Percentiles rank a stretch among this genome's conserved stretches.
These are phyloP conservation scores for Pseudocercospora fuligena DNA, from an alignment of 2,329 filamentous ascomycete genomes.

Conservation along the genomic window DNA sequence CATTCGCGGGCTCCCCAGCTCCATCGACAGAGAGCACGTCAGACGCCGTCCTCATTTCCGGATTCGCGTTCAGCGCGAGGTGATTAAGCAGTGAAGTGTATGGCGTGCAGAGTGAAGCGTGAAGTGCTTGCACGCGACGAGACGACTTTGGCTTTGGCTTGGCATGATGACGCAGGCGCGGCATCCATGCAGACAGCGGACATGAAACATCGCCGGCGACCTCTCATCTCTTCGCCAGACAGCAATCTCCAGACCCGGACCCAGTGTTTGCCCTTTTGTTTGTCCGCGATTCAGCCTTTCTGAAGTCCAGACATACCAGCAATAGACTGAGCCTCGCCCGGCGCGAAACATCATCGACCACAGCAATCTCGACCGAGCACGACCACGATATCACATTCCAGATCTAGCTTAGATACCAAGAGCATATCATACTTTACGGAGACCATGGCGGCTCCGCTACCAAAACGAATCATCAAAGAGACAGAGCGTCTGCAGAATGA, in stretches of 20 bases:
- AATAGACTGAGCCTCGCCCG: constrained; percentile 1
- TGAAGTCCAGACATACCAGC: not conserved
- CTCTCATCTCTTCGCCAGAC: constrained; percentile 10
- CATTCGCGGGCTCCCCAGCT: constrained; percentile 18
- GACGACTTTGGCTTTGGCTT: not conserved
- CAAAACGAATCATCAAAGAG: constrained; percentile 98
- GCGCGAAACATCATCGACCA: constrained; percentile 3
- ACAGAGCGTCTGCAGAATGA: constrained; percentile 96
- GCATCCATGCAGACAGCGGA: not conserved
- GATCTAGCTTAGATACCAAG: not conserved
- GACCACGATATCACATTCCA: not conserved
- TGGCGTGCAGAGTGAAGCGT: not conserved
- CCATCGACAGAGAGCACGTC: constrained; percentile 14
- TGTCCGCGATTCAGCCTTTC: not conserved
- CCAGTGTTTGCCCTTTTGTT: not conserved
- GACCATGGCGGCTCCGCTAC: constrained; percentile 67
- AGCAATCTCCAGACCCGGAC: constrained; percentile 5
- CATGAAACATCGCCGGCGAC: not conserved
- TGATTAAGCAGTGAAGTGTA: not conserved
- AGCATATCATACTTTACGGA: not conserved
- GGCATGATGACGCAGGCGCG: not conserved
- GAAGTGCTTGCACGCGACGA: not conserved
- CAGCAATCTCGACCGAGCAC: not conserved
- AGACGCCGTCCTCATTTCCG: not conserved
- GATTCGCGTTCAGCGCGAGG: not conserved